phyloP scores from a whole-genome alignment of 2,329 filamentous ascomycete genomes.

The Alternaria sp. region DNA sequence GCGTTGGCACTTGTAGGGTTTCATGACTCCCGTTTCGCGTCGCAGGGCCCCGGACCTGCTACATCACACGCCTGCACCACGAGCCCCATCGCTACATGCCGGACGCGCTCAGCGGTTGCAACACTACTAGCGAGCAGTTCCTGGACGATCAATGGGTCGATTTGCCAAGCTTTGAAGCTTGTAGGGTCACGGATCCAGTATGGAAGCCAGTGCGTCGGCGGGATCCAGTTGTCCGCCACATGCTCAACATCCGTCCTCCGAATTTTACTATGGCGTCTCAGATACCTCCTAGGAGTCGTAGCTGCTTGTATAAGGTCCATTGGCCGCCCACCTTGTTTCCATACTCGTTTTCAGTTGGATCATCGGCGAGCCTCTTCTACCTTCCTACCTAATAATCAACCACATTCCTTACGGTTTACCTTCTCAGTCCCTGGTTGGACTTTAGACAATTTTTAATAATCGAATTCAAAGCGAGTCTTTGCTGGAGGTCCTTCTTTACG shows the following conservation, averaged over 20 bases:
- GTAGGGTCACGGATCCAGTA: constrained; percentile 40
- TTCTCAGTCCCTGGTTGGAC: constrained; percentile 54
- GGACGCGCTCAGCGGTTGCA: constrained; percentile 39
- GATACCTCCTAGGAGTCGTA: constrained; percentile 42
- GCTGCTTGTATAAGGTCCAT: constrained; percentile 49
- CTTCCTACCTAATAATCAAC: constrained; percentile 48
- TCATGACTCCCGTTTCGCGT: constrained; percentile 46
- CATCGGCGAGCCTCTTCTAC: constrained; percentile 44
- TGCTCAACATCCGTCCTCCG: constrained; percentile 48
- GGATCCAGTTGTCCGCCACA: constrained; percentile 43
- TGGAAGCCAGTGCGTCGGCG: constrained; percentile 43
- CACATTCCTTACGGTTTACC: constrained; percentile 49
- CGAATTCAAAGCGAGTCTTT: constrained; percentile 51
- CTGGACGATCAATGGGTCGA: constrained; percentile 41
- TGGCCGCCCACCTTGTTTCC: constrained; percentile 49
- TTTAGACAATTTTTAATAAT: constrained; percentile 47
- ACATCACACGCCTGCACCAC: constrained; percentile 46
- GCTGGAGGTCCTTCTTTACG: constrained; percentile 43
- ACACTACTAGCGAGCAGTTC: constrained; percentile 35
- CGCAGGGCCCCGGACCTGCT: constrained; percentile 49
- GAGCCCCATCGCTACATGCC: constrained; percentile 33
- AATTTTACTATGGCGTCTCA: constrained; percentile 50
- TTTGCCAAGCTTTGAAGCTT: constrained; percentile 45
- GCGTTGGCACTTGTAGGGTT: constrained; percentile 46
- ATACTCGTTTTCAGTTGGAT: constrained; percentile 49